Conservation (phyloP, 2,329 filamentous ascomycete species). For the Alternaria panax region DNA sequence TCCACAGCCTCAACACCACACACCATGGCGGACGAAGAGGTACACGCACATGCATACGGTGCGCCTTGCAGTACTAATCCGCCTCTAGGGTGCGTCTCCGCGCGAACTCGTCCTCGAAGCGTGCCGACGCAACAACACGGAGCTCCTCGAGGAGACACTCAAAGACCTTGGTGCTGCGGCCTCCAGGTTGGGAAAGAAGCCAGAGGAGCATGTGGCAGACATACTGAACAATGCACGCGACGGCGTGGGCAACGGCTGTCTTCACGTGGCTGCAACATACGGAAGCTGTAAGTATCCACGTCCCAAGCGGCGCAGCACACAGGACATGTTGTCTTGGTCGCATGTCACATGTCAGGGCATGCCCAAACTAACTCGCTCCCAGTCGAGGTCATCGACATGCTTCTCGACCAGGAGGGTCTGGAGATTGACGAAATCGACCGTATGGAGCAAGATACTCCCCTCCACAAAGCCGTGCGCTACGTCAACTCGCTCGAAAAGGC, state of each 20-base stretch:
- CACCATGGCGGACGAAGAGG: conserved; percentile 49
- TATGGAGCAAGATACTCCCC: conserved; percentile 76
- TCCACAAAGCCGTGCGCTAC: conserved; percentile 81
- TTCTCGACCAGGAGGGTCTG: conserved; percentile 83
- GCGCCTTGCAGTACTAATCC: conserved; percentile 16
- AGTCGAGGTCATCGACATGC: conserved; percentile 82
- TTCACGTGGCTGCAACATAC: conserved; percentile 85
- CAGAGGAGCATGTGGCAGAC: conserved; percentile 69
- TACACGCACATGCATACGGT: conserved; percentile 14
- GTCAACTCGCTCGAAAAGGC: conserved; percentile 71
- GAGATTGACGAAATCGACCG: conserved; percentile 82
- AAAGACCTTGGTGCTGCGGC: conserved; percentile 55
- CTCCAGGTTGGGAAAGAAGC: conserved; percentile 59
- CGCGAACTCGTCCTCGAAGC: conserved; percentile 90
- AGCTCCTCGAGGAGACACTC: conserved; percentile 80
- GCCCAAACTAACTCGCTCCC: conserved; percentile 12
- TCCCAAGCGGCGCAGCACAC: not conserved
- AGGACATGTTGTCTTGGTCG: not conserved
- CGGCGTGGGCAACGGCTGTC: conserved; percentile 84
- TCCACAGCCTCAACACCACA: conserved; percentile 3
- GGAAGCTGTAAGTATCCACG: conserved; percentile 76
- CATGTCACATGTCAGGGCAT: not conserved
- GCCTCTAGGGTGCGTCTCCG: conserved; percentile 76
- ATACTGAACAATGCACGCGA: conserved; percentile 88
- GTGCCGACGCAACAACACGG: conserved; percentile 89